Base-by-base conservation (phyloP, 768 basidiomycete species). In the Xanthoconium purpureum region DNA sequence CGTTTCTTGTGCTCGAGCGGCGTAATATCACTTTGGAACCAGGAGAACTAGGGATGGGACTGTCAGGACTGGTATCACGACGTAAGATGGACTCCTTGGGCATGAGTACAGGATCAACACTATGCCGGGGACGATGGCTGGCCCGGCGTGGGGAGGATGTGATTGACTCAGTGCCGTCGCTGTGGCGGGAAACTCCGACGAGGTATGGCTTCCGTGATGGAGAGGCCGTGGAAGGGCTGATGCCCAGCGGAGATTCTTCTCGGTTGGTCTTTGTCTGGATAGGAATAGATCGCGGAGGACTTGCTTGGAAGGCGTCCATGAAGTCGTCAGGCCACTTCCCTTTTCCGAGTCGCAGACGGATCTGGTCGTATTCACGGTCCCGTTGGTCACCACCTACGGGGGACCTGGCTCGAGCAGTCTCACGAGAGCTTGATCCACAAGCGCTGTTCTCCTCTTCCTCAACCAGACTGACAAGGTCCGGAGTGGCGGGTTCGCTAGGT, bases 321-420 rank as follows among this genome's bases (percentile, higher is more conserved):
- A 90, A 88, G 69, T 90, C 89, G 71, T 90, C 88, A 0, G 90
- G 88, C 88, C 88, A 91, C 70, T 87, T 89, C 55, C 87, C 89
- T 68, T 90, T 88, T 35, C 84, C 83, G 35, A 90, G 80, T 52
- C 84, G 79, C 59, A 89, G 76, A 43, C 70, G 65, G 35, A 65
- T 64, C 60, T 72, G 75, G 52, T 75, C 69, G 13, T 60, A 54
- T 57, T 71, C 62, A 63, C 46, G 61, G 57, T 58, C 52, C 56
- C 61, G 50, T 62, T 63, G 42, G 57, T 58, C 55, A 56, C 65
- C 66, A 50, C 59, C 58, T 61, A 49, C 37, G 17, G 57, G 52
- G 5, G 63, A 54, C 46, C 53, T 63, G 35, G 60, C 60, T 52
- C 57, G 52, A 42, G 70, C 55, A 60, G 67, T 71, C 33, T 68